These are phyloP conservation scores for Cryptococcus sp. DNA, from an alignment of 1,284 basidiomycete species.

Conservation along the genomic window DNA sequence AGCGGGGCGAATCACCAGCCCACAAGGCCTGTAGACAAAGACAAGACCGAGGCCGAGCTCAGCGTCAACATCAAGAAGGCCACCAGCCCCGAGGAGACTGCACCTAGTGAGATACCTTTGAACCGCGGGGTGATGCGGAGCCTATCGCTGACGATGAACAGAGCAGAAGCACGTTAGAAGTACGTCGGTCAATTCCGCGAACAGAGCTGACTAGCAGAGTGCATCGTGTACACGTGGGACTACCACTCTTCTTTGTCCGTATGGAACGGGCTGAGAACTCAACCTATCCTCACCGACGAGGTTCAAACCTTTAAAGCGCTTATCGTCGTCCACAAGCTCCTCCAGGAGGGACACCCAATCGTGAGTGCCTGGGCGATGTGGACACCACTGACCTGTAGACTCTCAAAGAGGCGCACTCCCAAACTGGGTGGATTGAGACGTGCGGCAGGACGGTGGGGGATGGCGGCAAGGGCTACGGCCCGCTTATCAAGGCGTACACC, in stretches of 20 bases:
- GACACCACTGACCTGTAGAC: constrained; percentile 53
- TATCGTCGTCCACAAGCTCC: constrained; percentile 90
- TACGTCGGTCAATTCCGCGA: constrained; percentile 53
- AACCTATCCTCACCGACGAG: constrained; percentile 90
- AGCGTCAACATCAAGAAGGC: constrained; percentile 95
- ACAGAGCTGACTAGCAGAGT: constrained; percentile 58
- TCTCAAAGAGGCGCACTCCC: constrained; percentile 91
- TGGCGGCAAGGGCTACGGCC: constrained; percentile 76
- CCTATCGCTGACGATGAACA: constrained; percentile 13
- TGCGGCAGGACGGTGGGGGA: constrained; percentile 85
- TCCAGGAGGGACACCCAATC: constrained; percentile 90
- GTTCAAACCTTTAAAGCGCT: constrained; percentile 95
- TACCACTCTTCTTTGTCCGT: constrained; percentile 96
- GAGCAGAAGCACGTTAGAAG: constrained; percentile 98
- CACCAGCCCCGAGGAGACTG: constrained; percentile 84
- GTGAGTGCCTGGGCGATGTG: constrained; percentile 54
- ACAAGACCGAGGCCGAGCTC: constrained; percentile 89
- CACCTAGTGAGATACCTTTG: constrained; percentile 50
- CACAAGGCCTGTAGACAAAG: constrained; percentile 92
- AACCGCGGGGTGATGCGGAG: neutral
- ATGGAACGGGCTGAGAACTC: constrained; percentile 91
- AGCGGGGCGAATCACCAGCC: constrained; percentile 63
- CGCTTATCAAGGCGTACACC: constrained; percentile 89
- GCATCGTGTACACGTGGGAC: constrained; percentile 97
- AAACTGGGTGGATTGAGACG: constrained; percentile 93